Evolutionary conservation across 2,329 filamentous ascomycete species (phyloP), one percentile per base, ranked within the genome.

Genomic region (Claviceps capensis): DNA sequence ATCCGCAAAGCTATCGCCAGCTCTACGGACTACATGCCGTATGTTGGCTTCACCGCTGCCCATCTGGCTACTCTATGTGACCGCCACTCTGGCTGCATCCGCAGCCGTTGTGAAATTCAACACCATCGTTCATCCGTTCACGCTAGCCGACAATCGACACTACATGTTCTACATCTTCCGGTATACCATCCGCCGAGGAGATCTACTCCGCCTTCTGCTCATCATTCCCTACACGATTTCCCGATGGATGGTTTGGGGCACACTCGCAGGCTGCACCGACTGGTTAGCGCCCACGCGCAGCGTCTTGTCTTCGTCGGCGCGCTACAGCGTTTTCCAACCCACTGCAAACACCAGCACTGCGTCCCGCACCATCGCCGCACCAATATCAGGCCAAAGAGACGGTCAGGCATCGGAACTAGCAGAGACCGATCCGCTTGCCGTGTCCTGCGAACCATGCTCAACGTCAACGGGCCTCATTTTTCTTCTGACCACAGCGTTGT

Each of bases 131-230:
- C 93, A 98, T 63, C 91, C 93, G 0, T 98, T 97, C 65, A 95
- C 90, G 0, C 77, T 97, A 1, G 93, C 93, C 37, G 93, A 98
- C 67, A 98, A 98, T 67, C 77, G 93, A 2, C 93, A 98, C 66
- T 98, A 95, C 71, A 85, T 95, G 65, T 98, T 98, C 67, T 98
- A 98, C 69, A 74, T 95, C 54, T 98, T 98, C 72, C 83, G 89
- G 1, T 81, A 89, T 61, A 83, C 85, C 5, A 83, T 97, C 40
- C 77, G 85, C 2, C 76, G 75, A 5, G 78, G 86, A 43, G 71
- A 74, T 1, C 67, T 72, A 17, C 68, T 88, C 49, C 83, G 83
- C 38, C 89, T 88, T 59, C 67, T 76, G 0, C 81, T 86, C 1
- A 77, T 84, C 0, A 73, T 83, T 0, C 70, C 84, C 1, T 97